Evolutionary conservation across 2,329 filamentous ascomycete species (phyloP).

Genomic region (Cucurbitaria berberidis): DNA sequence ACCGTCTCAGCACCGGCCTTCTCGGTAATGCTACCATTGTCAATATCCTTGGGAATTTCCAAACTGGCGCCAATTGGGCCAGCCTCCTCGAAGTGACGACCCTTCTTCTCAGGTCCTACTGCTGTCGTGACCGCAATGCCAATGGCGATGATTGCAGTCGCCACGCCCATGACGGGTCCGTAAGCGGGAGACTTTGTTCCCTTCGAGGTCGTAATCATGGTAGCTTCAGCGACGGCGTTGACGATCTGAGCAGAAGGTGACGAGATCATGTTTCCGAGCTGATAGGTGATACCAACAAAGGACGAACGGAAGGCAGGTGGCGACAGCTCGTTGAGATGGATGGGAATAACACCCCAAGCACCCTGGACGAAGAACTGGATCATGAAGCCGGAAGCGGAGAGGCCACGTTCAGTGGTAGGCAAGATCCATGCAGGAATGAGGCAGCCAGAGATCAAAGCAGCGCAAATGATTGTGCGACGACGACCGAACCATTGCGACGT

Average conservation of each 20-base stretch:
- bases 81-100: conserved; percentile 70
- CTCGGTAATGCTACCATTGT: conserved; percentile 38
- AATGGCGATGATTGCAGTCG: conserved; percentile 75
- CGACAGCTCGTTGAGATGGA: conserved; percentile 76
- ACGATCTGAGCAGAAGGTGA: conserved; percentile 78
- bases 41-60: conserved; percentile 37
- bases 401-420: conserved; percentile 62
- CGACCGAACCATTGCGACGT: conserved; percentile 77
- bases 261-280: conserved; percentile 77
- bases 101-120: conserved; percentile 76
- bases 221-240: conserved; percentile 70
- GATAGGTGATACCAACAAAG: conserved; percentile 74
- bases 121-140: conserved; percentile 73
- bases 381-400: conserved; percentile 71
- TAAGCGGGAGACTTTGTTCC: conserved; percentile 71
- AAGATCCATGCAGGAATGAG: conserved; percentile 76
- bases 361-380: conserved; percentile 63
- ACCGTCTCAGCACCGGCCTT: conserved; percentile 30
- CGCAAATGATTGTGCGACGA: conserved; percentile 68
- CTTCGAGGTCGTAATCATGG: conserved; percentile 56
- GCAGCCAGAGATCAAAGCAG: conserved; percentile 64
- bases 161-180: conserved; percentile 76
- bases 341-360: conserved; percentile 57
- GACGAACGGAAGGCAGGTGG: conserved; percentile 73
- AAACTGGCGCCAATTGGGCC: conserved; percentile 57